Evolutionary conservation across 1,284 basidiomycete species (phyloP).

Genomic region (Takashimella tepidaria): DNA sequence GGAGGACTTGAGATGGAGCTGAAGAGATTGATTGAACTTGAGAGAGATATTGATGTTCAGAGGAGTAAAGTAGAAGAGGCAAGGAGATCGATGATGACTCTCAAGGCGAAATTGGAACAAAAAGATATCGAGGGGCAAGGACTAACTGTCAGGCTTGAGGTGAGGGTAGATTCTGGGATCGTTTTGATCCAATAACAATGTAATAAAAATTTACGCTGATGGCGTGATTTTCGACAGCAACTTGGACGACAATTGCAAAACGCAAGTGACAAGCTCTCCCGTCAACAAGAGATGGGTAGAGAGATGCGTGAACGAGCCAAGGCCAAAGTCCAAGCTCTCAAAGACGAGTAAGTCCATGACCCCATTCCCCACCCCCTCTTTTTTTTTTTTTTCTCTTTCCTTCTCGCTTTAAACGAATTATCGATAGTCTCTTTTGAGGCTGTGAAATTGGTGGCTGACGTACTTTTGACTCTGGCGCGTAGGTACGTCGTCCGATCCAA

Average conservation of each 20-base stretch:
- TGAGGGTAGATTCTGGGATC: no score
- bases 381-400: no score
- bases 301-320: constrained; percentile 65
- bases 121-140: constrained; percentile 67
- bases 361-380: no score
- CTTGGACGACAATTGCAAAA: constrained; percentile 67
- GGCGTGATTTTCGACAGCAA: constrained; percentile 52
- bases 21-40: constrained; percentile 39
- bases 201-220: constrained; percentile 3
- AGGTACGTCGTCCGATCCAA: constrained; percentile 25
- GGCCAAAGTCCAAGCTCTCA: constrained; percentile 63
- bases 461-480: neutral
- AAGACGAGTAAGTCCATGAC: constrained; percentile 63
- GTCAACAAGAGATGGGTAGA: constrained; percentile 65
- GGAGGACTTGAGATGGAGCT: constrained; percentile 63
- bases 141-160: constrained; percentile 62
- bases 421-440: neutral
- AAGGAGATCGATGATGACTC: constrained; percentile 60
- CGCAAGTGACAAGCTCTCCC: constrained; percentile 68
- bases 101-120: constrained; percentile 61
- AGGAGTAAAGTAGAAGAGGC: constrained; percentile 57
- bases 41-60: constrained; percentile 60
- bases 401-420: no score
- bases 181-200: neutral
- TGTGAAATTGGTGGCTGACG: neutral